These are phyloP conservation scores for Alternaria longipes DNA, from an alignment of 2,329 filamentous ascomycete genomes.

Conservation along the genomic window DNA sequence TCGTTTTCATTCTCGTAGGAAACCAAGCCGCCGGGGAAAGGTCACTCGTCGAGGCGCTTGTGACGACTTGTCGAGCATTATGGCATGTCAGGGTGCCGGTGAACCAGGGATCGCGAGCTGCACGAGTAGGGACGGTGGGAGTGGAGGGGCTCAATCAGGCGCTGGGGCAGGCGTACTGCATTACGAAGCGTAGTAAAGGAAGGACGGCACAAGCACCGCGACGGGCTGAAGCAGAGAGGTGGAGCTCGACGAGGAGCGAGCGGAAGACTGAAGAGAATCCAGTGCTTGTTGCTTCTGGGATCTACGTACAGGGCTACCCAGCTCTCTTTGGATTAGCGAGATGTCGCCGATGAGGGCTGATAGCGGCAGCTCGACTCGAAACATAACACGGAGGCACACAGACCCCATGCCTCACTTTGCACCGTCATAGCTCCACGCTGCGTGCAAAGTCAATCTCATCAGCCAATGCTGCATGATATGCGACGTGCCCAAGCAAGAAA, in stretches of 20 bases:
- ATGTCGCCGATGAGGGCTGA: slow-evolving; percentile 45
- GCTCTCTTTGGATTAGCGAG: slow-evolving; percentile 43
- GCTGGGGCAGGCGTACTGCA: slow-evolving; percentile 28
- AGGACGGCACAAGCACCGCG: slow-evolving; percentile 36
- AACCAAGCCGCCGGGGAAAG: slow-evolving; percentile 48
- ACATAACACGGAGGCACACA: slow-evolving; percentile 44
- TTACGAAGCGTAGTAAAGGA: slow-evolving; percentile 32
- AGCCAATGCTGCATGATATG: slow-evolving; percentile 2
- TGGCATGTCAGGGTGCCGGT: slow-evolving; percentile 47
- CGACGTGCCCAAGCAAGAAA: slow-evolving; percentile 7
- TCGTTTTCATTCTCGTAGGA: slow-evolving; percentile 57
- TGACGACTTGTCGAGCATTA: slow-evolving; percentile 52
- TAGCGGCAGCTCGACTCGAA: slow-evolving; percentile 45
- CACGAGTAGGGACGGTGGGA: slow-evolving; percentile 29
- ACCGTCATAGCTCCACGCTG: slow-evolving; percentile 30
- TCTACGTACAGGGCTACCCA: slow-evolving; percentile 44
- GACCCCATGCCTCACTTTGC: slow-evolving; percentile 38
- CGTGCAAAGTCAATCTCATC: slow-evolving; percentile 10
- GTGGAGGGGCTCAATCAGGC: slow-evolving; percentile 35
- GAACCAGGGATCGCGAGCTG: slow-evolving; percentile 37
- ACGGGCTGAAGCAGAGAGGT: slow-evolving; percentile 39
- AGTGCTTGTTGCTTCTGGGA: slow-evolving; percentile 45
- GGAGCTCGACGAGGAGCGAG: slow-evolving; percentile 43
- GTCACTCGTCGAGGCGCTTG: slow-evolving; percentile 50
- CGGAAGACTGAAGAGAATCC: slow-evolving; percentile 44